These are phyloP conservation scores for Flaveria sonorensis DNA, from an alignment of 129 eudicot genomes.

Conservation along the genomic window DNA sequence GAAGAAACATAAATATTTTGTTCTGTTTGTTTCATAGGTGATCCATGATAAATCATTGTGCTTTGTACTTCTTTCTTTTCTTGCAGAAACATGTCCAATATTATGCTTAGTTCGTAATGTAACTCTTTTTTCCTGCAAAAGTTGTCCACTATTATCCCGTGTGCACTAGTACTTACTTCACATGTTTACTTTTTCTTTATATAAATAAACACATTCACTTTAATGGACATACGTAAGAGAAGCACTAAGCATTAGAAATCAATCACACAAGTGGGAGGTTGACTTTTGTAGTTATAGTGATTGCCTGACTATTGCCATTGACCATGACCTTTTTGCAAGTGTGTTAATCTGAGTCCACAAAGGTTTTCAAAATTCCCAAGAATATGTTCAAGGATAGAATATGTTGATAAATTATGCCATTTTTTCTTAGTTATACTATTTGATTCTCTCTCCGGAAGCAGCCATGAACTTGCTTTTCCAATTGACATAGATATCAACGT, in stretches of 20 bases:
- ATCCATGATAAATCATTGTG: not conserved
- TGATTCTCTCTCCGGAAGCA: slow-evolving; percentile 25
- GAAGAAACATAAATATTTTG: not conserved
- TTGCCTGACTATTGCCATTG: not conserved
- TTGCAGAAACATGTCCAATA: not conserved
- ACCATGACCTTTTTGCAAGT: slow-evolving; percentile 2
- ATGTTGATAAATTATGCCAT: slow-evolving; percentile 4
- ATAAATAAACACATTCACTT: slow-evolving; percentile 19
- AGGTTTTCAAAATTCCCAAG: slow-evolving; percentile 11
- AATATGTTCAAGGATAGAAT: slow-evolving; percentile 4
- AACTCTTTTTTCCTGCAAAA: not conserved
- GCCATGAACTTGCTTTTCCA: slow-evolving; percentile 34
- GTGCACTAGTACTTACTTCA: slow-evolving; percentile 28
- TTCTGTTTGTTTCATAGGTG: not conserved
- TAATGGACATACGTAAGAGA: slow-evolving; percentile 22
- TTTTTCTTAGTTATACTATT: slow-evolving; percentile 13
- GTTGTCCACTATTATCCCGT: not conserved
- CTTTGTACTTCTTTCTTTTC: not conserved
- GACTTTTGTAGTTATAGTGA: slow-evolving; percentile 36
- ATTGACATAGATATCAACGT: slow-evolving; percentile 28
- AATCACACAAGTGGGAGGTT: slow-evolving; percentile 29
- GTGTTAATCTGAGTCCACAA: not conserved
- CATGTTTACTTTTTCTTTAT: slow-evolving; percentile 14
- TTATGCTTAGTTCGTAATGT: not conserved
- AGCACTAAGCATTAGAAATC: slow-evolving; percentile 30